Percentiles rank a stretch among this genome's conserved stretches.
These are phyloP conservation scores for Wickerhamiella pararugosa DNA, from an alignment of 1,139 yeast genomes.

Conservation along the genomic window DNA sequence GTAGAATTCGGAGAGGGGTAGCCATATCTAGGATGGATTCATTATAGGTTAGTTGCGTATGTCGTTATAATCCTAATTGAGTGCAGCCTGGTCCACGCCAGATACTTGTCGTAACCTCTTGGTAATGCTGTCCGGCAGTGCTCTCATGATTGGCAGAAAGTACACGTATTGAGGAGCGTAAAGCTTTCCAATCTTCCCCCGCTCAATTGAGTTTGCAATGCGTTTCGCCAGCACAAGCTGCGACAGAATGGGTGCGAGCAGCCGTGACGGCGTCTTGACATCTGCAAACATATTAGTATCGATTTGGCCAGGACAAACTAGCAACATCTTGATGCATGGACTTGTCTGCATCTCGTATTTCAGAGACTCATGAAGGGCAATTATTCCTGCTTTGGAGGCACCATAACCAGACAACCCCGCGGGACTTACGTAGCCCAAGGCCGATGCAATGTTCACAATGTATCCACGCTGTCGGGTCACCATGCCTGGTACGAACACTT, in stretches of 20 bases:
- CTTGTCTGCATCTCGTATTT: slow-evolving; percentile 45
- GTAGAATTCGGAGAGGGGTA: too few relatives aligned
- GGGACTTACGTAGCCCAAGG: slow-evolving; percentile 73
- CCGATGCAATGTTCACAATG: slow-evolving; percentile 67
- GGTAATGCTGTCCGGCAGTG: slow-evolving; percentile 10
- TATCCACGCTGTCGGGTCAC: slow-evolving; percentile 48
- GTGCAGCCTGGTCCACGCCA: slow-evolving; percentile 13
- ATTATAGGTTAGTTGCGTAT: too few relatives aligned
- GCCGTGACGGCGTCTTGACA: slow-evolving; percentile 52
- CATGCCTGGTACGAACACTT: slow-evolving; percentile 64
- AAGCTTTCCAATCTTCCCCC: slow-evolving; percentile 55
- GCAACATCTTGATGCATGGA: slow-evolving; percentile 50
- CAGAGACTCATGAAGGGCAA: slow-evolving; percentile 72
- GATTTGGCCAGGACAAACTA: slow-evolving; percentile 80
- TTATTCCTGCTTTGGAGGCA: slow-evolving; percentile 74
- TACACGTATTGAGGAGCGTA: slow-evolving; percentile 64
- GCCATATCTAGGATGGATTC: too few relatives aligned
- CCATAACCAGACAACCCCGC: slow-evolving; percentile 73
- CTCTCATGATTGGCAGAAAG: slow-evolving; percentile 50
- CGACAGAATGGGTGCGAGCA: slow-evolving; percentile 70
- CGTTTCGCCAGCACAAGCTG: slow-evolving; percentile 47
- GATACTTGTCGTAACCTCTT: slow-evolving; percentile 10
- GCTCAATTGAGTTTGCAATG: slow-evolving; percentile 40
- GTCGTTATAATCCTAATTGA: too few relatives aligned
- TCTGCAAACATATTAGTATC: slow-evolving; percentile 56